Base-by-base conservation (phyloP, 1,139 yeast species). In the Saccharomycopsis phalli region DNA sequence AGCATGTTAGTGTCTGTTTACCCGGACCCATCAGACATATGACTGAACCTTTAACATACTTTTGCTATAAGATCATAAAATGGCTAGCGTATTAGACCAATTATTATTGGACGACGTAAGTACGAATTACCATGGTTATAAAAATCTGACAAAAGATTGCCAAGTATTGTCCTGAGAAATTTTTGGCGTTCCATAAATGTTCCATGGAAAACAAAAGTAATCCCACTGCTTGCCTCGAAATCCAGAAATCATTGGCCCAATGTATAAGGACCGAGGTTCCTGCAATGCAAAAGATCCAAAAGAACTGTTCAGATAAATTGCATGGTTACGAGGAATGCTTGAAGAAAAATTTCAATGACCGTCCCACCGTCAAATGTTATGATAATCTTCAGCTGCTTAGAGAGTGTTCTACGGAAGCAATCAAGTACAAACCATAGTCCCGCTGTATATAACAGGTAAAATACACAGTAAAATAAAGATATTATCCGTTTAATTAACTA, bases 251-350 rank as follows among this genome's bases (percentile, higher is more conserved):
- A 18, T 63, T 80, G 45, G 69, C 80, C 18, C 53, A 56, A 30
- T 80, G 88, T 56, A 80, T 79, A 47, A 68, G 66, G 52, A 61
- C 65, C 4, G 59, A 64, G 43, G 84, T 79, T 10, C 84, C 87
- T 1, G 66, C 81, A 19, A 76, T 78, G 57, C 74, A 72, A 50
- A 71, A 66, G 53, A 78, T 80, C 50, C 76, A 78, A 51, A 65
- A 66, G 21, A 66, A 67, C 29, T 80, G 88, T 56, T 62, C 71
- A 14, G 69, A 65, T 7, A 67, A 68, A 47, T 65, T 79, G 57
- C 68, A 68, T 50, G 70, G 65, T 1, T 80, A 79, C 54, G 86
- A 80, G 51, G 66, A 66, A 27, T 80, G 88, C 54, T 63, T 79
- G 37, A 58, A 59, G 34, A 59, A 56, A 11, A 59, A 60, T 40